Evolutionary conservation across 306 rosid genomes (phyloP), one percentile per base, ranked within the genome.

Genomic region (Rosa chinensis): DNA sequence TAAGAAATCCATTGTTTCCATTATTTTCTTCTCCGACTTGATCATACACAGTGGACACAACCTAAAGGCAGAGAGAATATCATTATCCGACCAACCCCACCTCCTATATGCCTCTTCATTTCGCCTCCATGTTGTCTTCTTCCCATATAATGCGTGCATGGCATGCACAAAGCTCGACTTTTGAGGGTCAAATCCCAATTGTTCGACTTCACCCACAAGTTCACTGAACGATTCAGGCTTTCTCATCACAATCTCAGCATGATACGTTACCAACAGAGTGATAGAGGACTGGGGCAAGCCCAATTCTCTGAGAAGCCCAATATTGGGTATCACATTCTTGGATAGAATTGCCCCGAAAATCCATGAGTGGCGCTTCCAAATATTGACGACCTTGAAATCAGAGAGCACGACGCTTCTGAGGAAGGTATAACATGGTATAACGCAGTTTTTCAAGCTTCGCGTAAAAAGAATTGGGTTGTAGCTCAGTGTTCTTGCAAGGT

Each of bases 11-110:
- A 82, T 77, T n/a, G 14, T 32, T 23, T 68, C 58, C 48, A 17
- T 62, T 4, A 82, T 82, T 59, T 77, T 85, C 63, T 68, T 72
- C 42, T 82, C 84, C 2, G 80, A 79, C 0, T 53, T 10, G 5
- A 50, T 12, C 82, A 85, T 80, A 25, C 82, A 77, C 42, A 35
- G 10, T 0, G 89, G 86, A 39, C 20, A 53, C 44, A 10, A 39
- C 53, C 11, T 66, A 45, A 82, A 85, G 2, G 82, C 82, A 13
- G 37, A 5, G 1, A 76, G 14, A 23, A 74, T 70, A 23, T 59
- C 35, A n/a, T 73, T 40, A 39, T 80, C 56, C 0, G 86, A 67
- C 86, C 89, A 86, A 50, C 84, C 84, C 69, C 75, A 82, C 58
- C 59, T 66, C 48, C 49, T 59, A 40, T 40, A 40, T 0, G 43